phyloP scores from a whole-genome alignment of 352 stramenopile species.

The Elongisporangium anandrum region DNA sequence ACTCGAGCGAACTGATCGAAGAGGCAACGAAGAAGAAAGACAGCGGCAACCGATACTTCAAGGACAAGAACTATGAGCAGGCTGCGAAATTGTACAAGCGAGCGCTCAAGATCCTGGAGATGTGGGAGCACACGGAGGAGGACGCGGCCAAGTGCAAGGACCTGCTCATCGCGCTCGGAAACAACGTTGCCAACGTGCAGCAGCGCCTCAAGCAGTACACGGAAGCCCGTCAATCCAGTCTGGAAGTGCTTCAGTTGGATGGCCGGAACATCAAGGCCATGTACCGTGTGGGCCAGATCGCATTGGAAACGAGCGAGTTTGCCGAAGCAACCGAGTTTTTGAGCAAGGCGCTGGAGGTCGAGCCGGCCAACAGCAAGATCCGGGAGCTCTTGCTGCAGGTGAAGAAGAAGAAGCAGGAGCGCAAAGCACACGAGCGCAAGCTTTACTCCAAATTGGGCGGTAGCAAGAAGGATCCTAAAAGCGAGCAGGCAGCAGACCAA shows the following conservation, averaged over 20 bases:
- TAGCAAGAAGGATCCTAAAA: constrained; percentile 7
- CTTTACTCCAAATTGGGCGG: constrained; percentile 64
- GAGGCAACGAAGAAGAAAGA: constrained; percentile 83
- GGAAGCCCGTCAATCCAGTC: constrained; percentile 68
- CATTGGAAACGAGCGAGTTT: constrained; percentile 73
- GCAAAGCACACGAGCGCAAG: constrained; percentile 51
- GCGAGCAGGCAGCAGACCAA: constrained; percentile 6
- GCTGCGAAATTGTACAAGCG: constrained; percentile 82
- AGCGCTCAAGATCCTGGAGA: constrained; percentile 75
- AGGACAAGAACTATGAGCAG: constrained; percentile 80
- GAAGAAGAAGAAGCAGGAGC: constrained; percentile 67
- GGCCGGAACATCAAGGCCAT: constrained; percentile 73
- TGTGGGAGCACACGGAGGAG: constrained; percentile 59
- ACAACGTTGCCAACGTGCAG: constrained; percentile 84
- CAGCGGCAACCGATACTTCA: constrained; percentile 78
- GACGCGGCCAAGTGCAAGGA: constrained; percentile 58
- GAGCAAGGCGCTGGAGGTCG: constrained; percentile 56
- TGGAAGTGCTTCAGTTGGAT: constrained; percentile 78
- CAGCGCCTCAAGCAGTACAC: constrained; percentile 70
- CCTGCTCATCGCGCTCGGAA: constrained; percentile 68
- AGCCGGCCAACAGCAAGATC: constrained; percentile 64
- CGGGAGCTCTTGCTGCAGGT: constrained; percentile 55
- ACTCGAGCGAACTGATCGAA: constrained; percentile 60
- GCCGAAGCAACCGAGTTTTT: constrained; percentile 48
- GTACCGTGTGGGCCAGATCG: constrained; percentile 68